These are phyloP conservation scores for Xylaria hypoxylon DNA, from an alignment of 2,329 filamentous ascomycete genomes.

Conservation along the genomic window DNA sequence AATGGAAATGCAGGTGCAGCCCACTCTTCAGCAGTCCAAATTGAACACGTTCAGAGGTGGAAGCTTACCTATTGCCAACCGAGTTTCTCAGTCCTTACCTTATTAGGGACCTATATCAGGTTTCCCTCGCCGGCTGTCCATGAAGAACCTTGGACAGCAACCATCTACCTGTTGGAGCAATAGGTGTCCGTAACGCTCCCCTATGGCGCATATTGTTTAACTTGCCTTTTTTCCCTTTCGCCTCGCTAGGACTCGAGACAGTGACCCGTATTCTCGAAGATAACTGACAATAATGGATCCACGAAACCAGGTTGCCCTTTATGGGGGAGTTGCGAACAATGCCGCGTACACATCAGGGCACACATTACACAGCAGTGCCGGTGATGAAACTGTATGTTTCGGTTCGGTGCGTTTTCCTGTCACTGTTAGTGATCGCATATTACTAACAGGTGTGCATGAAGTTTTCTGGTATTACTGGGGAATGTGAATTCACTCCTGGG, in stretches of 20 bases:
- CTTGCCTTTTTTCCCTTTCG: no score
- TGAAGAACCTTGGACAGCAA: no score
- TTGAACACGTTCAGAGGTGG: no score
- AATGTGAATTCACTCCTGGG: slow-evolving; percentile 17
- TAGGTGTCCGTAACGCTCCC: no score
- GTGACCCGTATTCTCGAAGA: neutral
- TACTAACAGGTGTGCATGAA: slow-evolving; percentile 4
- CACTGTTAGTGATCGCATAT: neutral
- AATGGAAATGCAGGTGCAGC: neutral
- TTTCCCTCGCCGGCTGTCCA: no score
- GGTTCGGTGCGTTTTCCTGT: slow-evolving; percentile 13
- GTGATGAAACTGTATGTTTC: slow-evolving; percentile 8
- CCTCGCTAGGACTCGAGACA: neutral
- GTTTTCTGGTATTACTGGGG: slow-evolving; percentile 19
- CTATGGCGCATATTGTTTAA: no score
- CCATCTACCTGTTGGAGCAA: neutral
- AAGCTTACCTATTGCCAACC: no score
- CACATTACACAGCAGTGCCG: no score
- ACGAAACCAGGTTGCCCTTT: neutral
- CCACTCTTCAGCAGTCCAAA: no score
- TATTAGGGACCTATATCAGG: no score
- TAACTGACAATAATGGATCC: neutral
- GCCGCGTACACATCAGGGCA: neutral
- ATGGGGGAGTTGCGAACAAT: neutral
- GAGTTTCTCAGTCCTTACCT: no score